A percentile compares a stretch with the other conserved stretches of the same genome.
Evolutionary conservation across 495 filamentous ascomycete genomes (phyloP).

Genomic region (Alectoria sarmentosa): DNA sequence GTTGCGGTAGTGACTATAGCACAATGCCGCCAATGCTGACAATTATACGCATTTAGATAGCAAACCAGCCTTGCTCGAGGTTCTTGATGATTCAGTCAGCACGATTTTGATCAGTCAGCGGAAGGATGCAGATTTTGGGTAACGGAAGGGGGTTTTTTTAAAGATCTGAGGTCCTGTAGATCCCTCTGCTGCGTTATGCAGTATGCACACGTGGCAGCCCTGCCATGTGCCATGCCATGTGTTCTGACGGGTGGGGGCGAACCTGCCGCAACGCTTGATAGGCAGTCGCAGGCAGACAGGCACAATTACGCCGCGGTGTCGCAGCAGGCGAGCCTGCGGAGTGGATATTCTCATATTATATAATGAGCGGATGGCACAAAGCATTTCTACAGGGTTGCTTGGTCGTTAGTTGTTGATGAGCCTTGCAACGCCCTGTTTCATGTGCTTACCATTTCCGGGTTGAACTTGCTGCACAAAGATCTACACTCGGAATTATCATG

Average conservation of each 20-base stretch:
- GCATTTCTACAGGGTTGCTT: slow-evolving; percentile 3
- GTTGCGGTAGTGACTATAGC: too few species aligned
- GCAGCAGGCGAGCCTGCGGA: slow-evolving; percentile 2
- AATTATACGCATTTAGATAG: neutral
- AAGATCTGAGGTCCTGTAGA: slow-evolving; percentile 3
- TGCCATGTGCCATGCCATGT: too few species aligned
- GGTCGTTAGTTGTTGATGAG: too few species aligned
- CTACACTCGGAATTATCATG: neutral
- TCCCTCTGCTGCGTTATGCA: neutral
- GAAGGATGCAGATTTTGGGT: slow-evolving; percentile 5
- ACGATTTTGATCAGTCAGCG: neutral
- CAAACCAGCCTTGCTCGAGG: neutral
- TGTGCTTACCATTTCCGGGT: slow-evolving; percentile 3
- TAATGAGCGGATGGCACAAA: neutral
- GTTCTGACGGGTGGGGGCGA: slow-evolving; percentile 8
- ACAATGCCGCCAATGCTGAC: neutral
- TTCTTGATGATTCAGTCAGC: neutral
- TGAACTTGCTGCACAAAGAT: slow-evolving; percentile 1
- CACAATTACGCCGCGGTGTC: neutral
- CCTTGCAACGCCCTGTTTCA: slow-evolving; percentile 13
- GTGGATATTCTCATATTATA: neutral
- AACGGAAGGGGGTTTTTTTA: neutral
- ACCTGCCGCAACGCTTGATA: neutral
- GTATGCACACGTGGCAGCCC: slow-evolving; percentile 3
- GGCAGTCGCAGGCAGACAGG: neutral